phyloP scores from a whole-genome alignment of 306 rosid genomes.

The Betula pendula region DNA sequence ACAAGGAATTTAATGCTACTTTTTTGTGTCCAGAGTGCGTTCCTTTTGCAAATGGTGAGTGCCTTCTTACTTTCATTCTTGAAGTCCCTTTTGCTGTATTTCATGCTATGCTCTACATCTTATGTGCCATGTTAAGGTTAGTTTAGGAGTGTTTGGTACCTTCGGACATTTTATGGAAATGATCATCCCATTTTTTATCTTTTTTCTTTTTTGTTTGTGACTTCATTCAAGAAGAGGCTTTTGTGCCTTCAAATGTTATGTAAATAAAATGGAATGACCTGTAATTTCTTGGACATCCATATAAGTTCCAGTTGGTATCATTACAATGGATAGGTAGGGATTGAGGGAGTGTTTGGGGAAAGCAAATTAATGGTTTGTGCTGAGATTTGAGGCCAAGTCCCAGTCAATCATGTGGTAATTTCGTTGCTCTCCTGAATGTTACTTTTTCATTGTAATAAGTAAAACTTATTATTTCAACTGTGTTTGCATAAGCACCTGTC shows the following conservation, averaged over 20 bases:
- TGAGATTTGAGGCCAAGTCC: neutral
- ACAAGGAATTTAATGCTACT: conserved; percentile 70
- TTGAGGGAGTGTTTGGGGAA: neutral
- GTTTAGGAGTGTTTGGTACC: neutral
- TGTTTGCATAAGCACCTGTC: conserved; percentile 6
- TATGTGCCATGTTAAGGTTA: neutral
- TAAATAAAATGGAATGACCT: neutral
- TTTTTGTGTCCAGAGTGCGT: conserved; percentile 64
- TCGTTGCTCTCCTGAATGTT: neutral
- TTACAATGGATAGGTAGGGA: neutral
- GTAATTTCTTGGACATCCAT: neutral
- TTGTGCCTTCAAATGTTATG: neutral
- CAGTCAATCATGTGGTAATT: neutral
- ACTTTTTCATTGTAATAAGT: neutral
- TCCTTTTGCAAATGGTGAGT: conserved; percentile 53
- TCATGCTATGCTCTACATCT: conserved; percentile 8
- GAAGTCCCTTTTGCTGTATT: neutral
- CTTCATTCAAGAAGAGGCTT: neutral
- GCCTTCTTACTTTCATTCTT: conserved; percentile 9
- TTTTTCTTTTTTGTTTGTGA: neutral
- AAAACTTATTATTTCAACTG: neutral
- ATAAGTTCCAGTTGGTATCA: neutral
- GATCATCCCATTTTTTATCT: neutral
- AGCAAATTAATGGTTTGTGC: neutral
- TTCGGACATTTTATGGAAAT: neutral